Evolutionary conservation across 139 green algal species (phyloP).

Genomic region (Asterochloris sp.): DNA sequence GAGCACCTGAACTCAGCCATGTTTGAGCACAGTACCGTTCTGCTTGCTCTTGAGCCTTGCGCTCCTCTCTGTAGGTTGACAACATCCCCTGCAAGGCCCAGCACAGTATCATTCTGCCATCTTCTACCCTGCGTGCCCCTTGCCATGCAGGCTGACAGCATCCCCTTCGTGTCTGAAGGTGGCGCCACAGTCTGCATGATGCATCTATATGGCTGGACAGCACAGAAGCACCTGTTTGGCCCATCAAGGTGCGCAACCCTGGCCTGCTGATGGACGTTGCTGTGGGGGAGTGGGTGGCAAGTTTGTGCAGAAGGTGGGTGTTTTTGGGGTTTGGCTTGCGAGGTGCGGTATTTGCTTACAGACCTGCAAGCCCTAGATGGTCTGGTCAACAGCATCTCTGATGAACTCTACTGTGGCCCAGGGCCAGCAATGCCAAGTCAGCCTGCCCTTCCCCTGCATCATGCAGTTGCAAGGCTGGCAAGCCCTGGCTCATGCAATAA

Average conservation of each 20-base stretch:
- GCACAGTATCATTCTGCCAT: not conserved
- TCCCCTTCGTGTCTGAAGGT: conserved; percentile 50
- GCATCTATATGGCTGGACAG: conserved; percentile 79
- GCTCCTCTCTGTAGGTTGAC: not conserved
- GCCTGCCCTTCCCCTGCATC: too few species aligned
- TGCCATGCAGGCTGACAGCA: conserved; percentile 74
- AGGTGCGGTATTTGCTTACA: too few species aligned
- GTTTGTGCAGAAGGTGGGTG: conserved; percentile 40
- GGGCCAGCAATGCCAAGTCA: too few species aligned
- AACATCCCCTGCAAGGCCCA: too few species aligned
- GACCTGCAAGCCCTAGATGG: too few species aligned
- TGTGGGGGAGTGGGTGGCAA: conserved; percentile 39
- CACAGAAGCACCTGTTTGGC: conserved; percentile 30
- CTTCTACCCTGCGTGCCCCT: conserved; percentile 54
- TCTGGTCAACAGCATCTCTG: too few species aligned
- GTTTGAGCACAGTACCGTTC: too few species aligned
- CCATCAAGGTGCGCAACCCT: conserved; percentile 81
- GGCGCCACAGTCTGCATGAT: conserved; percentile 66
- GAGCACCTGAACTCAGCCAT: not conserved
- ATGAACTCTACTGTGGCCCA: too few species aligned
- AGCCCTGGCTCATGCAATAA: too few species aligned
- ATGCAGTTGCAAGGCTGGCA: too few species aligned
- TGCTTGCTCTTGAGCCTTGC: not conserved
- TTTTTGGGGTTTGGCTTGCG: not conserved
- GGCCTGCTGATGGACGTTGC: conserved; percentile 79